Percentiles rank a stretch among this genome's conserved stretches.
Evolutionary conservation across 2,329 filamentous ascomycete species (phyloP).

Genomic region (Sordariomycetes sp.): DNA sequence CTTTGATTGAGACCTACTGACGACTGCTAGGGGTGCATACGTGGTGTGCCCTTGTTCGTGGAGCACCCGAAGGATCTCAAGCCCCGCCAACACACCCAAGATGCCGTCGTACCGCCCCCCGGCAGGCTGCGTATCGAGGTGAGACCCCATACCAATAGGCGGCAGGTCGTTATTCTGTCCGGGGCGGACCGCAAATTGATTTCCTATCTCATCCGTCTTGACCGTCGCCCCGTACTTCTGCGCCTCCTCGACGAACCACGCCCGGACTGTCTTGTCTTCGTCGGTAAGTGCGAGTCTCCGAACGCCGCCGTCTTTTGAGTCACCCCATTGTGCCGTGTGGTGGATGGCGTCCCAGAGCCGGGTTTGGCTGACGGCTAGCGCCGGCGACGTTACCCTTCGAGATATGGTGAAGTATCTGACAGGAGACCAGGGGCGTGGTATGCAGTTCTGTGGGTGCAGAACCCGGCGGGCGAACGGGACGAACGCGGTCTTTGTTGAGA

Average conservation of each 20-base stretch:
- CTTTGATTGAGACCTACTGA: not conserved
- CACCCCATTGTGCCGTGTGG: not conserved
- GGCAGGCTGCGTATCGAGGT: slow-evolving; percentile 51
- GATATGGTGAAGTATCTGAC: not conserved
- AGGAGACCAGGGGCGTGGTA: not conserved
- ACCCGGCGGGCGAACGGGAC: too few relatives aligned
- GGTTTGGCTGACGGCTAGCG: not conserved
- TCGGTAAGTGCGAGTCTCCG: not conserved
- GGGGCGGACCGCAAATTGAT: slow-evolving; percentile 52
- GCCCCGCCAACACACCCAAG: slow-evolving; percentile 58
- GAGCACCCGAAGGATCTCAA: slow-evolving; percentile 59
- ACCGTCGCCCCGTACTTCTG: not conserved
- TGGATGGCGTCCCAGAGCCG: not conserved
- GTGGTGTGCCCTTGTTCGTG: slow-evolving; percentile 37
- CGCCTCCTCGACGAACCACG: not conserved
- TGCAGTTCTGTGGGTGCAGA: too few relatives aligned
- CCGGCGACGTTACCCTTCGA: not conserved
- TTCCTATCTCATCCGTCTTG: not conserved
- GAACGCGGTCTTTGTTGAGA: too few relatives aligned
- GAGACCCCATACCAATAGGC: slow-evolving; percentile 57
- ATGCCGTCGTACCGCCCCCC: slow-evolving; percentile 66
- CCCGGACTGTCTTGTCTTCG: not conserved
- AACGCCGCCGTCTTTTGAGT: not conserved
- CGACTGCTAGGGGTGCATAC: not conserved
- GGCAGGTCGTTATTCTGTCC: slow-evolving; percentile 45